These are phyloP conservation scores for Fusarium dlaminii DNA, from an alignment of 2,329 filamentous ascomycete genomes.

Conservation along the genomic window DNA sequence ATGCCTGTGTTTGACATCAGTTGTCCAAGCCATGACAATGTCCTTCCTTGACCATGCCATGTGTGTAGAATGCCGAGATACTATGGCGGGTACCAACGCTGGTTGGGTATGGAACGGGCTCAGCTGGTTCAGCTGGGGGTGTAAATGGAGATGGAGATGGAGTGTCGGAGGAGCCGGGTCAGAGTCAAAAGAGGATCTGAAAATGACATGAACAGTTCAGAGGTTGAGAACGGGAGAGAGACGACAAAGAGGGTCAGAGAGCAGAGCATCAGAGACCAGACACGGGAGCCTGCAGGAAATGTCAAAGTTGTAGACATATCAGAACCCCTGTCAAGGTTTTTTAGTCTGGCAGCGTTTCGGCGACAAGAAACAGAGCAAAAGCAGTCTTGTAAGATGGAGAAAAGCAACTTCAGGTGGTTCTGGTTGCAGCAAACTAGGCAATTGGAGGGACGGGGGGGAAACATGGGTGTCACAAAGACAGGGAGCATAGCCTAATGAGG, in stretches of 20 bases:
- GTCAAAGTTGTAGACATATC: slow-evolving; percentile 24
- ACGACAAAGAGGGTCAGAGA: slow-evolving; percentile 21
- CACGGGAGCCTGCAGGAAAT: slow-evolving; percentile 39
- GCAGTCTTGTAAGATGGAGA: slow-evolving; percentile 11
- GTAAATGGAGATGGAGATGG: not conserved
- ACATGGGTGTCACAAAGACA: slow-evolving; percentile 32
- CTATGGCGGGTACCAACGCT: slow-evolving; percentile 26
- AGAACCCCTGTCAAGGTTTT: slow-evolving; percentile 14
- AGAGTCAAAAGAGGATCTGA: slow-evolving; percentile 1
- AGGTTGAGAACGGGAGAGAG: slow-evolving; percentile 19
- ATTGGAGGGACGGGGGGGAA: slow-evolving; percentile 24
- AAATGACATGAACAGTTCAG: not conserved
- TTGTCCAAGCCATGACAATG: slow-evolving; percentile 18
- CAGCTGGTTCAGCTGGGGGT: slow-evolving; percentile 28
- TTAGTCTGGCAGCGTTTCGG: not conserved
- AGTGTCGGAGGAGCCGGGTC: slow-evolving; percentile 18
- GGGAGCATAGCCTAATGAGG: slow-evolving; percentile 27
- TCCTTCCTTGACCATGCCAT: slow-evolving; percentile 24
- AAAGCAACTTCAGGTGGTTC: slow-evolving; percentile 33
- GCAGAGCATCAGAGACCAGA: slow-evolving; percentile 22
- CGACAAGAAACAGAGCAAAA: slow-evolving; percentile 9
- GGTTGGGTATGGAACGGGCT: slow-evolving; percentile 24
- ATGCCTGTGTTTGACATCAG: slow-evolving; percentile 28
- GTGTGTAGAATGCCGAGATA: not conserved
- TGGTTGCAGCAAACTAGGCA: slow-evolving; percentile 24